Conservation (phyloP, 805 yeast species). For the Ogataea sp. region DNA sequence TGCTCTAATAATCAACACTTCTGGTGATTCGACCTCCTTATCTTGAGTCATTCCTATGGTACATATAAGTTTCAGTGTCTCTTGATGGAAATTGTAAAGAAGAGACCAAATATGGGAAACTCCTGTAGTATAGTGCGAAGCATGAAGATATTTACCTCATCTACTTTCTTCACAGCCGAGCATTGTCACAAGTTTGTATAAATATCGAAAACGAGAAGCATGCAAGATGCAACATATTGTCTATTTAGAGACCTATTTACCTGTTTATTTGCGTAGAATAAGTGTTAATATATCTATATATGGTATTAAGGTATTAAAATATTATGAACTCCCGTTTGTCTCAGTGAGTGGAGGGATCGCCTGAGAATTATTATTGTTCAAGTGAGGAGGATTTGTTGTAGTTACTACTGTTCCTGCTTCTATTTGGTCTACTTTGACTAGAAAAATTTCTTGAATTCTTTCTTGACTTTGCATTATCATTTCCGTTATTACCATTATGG, state of each 20-base stretch:
- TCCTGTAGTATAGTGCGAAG: not conserved
- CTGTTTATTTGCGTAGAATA: too few relatives aligned
- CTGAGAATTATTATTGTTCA: not conserved
- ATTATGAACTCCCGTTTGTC: too few relatives aligned
- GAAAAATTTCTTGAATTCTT: not conserved
- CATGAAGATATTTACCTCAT: too few relatives aligned
- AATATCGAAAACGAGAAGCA: too few relatives aligned
- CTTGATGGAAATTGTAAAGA: not conserved
- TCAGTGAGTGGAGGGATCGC: too few relatives aligned
- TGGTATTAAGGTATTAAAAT: too few relatives aligned
- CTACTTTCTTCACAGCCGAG: too few relatives aligned
- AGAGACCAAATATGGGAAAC: not conserved
- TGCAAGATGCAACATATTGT: too few relatives aligned
- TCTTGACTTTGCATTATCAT: not conserved
- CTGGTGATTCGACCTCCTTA: not conserved
- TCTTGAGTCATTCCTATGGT: not conserved
- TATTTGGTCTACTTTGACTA: not conserved
- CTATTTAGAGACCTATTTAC: too few relatives aligned
- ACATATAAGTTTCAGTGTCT: not conserved
- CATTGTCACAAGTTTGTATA: too few relatives aligned
- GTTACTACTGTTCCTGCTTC: not conserved
- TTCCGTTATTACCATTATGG: not conserved
- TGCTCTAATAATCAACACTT: not conserved
- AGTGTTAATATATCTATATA: too few relatives aligned
- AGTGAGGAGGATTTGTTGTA: too few relatives aligned